Evolutionary conservation across 495 filamentous ascomycete species (phyloP).

Genomic region (Hyaloscypha hepaticicola): DNA sequence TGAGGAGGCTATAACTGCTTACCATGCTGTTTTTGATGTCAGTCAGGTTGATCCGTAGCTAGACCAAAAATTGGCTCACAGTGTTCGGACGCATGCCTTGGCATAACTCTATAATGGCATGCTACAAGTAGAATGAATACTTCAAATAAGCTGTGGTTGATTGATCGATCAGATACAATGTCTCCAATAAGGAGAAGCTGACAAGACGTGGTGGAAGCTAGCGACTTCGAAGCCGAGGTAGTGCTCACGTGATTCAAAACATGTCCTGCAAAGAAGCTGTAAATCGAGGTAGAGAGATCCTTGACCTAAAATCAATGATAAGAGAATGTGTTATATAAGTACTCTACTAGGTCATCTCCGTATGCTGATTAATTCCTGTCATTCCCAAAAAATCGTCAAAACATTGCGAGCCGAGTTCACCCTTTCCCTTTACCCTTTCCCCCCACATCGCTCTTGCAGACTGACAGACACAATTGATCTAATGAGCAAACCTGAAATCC

Average conservation of each 20-base stretch:
- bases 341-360: not conserved
- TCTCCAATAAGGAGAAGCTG: not conserved
- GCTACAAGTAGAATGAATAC: not conserved
- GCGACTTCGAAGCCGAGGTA: not conserved
- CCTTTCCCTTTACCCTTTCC: not conserved
- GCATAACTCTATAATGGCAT: not conserved
- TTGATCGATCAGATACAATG: not conserved
- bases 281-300: not conserved
- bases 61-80: not conserved
- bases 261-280: not conserved
- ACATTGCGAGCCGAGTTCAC: not conserved
- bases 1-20: not conserved
- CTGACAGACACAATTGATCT: not conserved
- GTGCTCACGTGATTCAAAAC: not conserved
- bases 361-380: not conserved
- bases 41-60: not conserved
- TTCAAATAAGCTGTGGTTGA: not conserved
- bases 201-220: not conserved
- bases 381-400: not conserved
- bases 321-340: not conserved
- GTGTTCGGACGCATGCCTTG: not conserved
- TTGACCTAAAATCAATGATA: not conserved
- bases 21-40: not conserved
- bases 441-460: not conserved
- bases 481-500: slow-evolving; percentile 48